Evolutionary conservation across 2,329 filamentous ascomycete genomes (phyloP).

Genomic region (Sporothrix globosa): DNA sequence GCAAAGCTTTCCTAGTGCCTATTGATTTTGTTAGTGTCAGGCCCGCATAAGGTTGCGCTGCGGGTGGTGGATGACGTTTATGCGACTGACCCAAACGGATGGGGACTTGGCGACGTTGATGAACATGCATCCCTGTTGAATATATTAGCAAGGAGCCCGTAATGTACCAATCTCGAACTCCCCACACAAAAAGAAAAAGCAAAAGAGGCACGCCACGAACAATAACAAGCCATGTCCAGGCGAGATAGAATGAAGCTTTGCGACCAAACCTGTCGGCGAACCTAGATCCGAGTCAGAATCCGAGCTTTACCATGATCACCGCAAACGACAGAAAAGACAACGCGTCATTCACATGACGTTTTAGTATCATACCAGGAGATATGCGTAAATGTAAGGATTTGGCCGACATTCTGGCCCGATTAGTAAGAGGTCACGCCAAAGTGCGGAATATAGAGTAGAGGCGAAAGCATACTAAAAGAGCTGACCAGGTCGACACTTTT

Average conservation of each 20-base stretch:
- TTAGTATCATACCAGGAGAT: conserved; percentile 20
- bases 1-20: conserved; percentile 24
- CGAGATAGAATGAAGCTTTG: conserved; percentile 32
- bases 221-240: conserved; percentile 31
- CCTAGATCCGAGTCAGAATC: not conserved
- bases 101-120: conserved; percentile 32
- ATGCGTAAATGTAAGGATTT: conserved; percentile 32
- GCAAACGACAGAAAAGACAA: no score
- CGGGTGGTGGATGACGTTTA: not conserved
- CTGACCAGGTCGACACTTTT: conserved; percentile 9
- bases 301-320: no score
- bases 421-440: not conserved
- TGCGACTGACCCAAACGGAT: conserved; percentile 25
- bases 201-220: no score
- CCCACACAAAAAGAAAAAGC: no score
- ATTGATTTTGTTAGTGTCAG: not conserved
- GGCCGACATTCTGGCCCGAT: conserved; percentile 25
- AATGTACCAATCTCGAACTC: no score
- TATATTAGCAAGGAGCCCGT: no score
- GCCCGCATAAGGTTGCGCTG: not conserved
- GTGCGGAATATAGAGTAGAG: not conserved
- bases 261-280: conserved; percentile 32
- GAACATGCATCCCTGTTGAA: conserved; percentile 24
- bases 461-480: not conserved
- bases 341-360: no score